Evolutionary conservation across 805 yeast genomes (phyloP).

Genomic region (Wickerhamomyces silvicola): DNA sequence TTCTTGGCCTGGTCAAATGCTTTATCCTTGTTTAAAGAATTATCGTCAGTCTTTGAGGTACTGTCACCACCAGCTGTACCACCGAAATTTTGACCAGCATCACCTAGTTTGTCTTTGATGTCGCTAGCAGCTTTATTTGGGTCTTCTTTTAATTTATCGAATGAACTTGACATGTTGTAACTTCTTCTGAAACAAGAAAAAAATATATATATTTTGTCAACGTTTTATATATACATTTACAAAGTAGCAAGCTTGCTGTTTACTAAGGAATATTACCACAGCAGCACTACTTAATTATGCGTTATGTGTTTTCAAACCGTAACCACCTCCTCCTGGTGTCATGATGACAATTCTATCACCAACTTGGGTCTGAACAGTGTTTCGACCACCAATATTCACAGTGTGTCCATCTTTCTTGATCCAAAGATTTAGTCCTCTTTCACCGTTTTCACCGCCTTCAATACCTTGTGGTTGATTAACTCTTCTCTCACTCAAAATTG

Average conservation of each 20-base stretch:
- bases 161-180: slow-evolving; percentile 2
- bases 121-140: slow-evolving; percentile 5
- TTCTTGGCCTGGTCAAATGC: slow-evolving; percentile 13
- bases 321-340: slow-evolving; percentile 90
- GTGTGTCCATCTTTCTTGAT: slow-evolving; percentile 28
- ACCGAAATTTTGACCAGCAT: slow-evolving; percentile 7
- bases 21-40: slow-evolving; percentile 6
- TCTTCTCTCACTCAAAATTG: slow-evolving; percentile 82
- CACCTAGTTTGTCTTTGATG: slow-evolving; percentile 4
- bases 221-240: background rate
- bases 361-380: slow-evolving; percentile 44
- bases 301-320: slow-evolving; percentile 33
- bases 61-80: slow-evolving; percentile 12
- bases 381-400: slow-evolving; percentile 64
- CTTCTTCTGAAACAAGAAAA: too few species aligned
- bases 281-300: too few species aligned
- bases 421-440: slow-evolving; percentile 63
- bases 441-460: slow-evolving; percentile 74
- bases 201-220: background rate
- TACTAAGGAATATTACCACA: too few species aligned
- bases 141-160: slow-evolving; percentile 6
- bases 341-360: slow-evolving; percentile 65
- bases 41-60: slow-evolving; percentile 4
- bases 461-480: slow-evolving; percentile 82
- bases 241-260: background rate